Evolutionary conservation across 2,329 filamentous ascomycete species (phyloP).

Genomic region (Chaetomiaceae sp.): DNA sequence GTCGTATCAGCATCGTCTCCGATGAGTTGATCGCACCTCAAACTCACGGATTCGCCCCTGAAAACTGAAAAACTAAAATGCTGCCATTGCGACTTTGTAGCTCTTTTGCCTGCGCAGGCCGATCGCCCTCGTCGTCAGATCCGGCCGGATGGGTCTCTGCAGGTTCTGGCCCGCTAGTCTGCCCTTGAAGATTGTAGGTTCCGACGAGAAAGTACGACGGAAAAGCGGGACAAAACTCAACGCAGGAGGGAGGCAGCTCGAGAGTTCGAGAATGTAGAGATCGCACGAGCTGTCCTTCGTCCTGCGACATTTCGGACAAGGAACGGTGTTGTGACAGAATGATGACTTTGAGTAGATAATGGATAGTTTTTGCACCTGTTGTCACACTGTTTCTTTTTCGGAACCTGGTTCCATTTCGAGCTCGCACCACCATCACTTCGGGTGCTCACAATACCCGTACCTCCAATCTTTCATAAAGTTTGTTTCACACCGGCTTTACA

Average conservation of each 20-base stretch:
- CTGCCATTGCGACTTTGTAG: constrained; percentile 66
- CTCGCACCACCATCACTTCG: too few species aligned
- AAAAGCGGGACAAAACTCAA: constrained; percentile 62
- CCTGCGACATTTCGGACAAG: not conserved
- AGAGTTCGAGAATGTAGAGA: constrained; percentile 48
- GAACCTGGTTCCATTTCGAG: too few species aligned
- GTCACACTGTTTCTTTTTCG: too few species aligned
- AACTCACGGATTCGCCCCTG: constrained; percentile 50
- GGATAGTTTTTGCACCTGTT: too few species aligned
- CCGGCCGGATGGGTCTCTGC: constrained; percentile 19
- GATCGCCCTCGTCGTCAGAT: constrained; percentile 19
- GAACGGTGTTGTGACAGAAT: too few species aligned
- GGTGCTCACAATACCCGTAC: too few species aligned
- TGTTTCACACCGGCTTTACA: too few species aligned
- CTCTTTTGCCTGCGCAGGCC: constrained; percentile 26
- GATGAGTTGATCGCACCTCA: not conserved
- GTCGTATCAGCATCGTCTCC: constrained; percentile 9
- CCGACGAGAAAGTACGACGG: constrained; percentile 69
- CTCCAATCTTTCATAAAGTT: too few species aligned
- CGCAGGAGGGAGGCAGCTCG: constrained; percentile 67
- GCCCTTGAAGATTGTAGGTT: constrained; percentile 69
- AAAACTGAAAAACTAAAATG: constrained; percentile 58
- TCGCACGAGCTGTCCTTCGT: constrained; percentile 24
- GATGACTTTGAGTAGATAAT: too few species aligned
- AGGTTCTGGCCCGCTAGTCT: constrained; percentile 11